Evolutionary conservation across 495 filamentous ascomycete species (phyloP).

Genomic region (Talaromyces adpressus): DNA sequence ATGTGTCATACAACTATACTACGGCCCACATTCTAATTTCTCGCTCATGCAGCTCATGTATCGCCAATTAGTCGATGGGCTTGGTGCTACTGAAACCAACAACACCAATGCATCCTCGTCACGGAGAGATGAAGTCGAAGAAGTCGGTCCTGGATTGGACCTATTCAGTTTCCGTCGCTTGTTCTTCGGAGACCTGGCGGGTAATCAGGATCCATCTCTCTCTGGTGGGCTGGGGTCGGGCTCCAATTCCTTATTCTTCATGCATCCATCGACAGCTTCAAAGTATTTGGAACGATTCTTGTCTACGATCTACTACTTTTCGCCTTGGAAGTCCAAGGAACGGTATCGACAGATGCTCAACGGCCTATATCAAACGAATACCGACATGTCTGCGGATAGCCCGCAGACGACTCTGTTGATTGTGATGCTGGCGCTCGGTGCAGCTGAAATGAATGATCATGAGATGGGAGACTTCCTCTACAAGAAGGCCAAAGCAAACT

Average conservation of each 20-base stretch:
- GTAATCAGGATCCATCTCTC: conserved; percentile 18
- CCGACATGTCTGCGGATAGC: conserved; percentile 7
- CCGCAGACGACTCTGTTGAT: conserved; percentile 21
- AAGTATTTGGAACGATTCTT: conserved; percentile 27
- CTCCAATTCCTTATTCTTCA: conserved; percentile 1
- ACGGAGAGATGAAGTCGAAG: conserved; percentile 27
- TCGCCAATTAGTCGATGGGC: conserved; percentile 22
- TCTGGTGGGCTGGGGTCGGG: conserved; percentile 6
- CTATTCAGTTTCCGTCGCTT: conserved; percentile 38
- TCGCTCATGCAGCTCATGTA: conserved; percentile 40
- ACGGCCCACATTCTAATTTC: conserved; percentile 40
- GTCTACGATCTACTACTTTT: conserved; percentile 25
- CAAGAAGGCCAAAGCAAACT: conserved; percentile 32
- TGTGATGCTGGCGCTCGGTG: conserved; percentile 24
- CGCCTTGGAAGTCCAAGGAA: conserved; percentile 24
- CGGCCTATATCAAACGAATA: conserved; percentile 18
- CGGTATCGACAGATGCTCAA: conserved; percentile 24
- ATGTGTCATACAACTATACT: conserved; percentile 38
- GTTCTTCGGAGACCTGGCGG: conserved; percentile 34
- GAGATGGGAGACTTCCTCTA: conserved; percentile 34
- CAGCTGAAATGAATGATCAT: conserved; percentile 27
- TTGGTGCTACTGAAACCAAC: neutral
- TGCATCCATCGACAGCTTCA: conserved; percentile 16
- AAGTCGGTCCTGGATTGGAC: conserved; percentile 37
- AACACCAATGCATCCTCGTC: conserved; percentile 10